phyloP scores from a whole-genome alignment of 805 yeast species.

The Ogataea minuta region DNA sequence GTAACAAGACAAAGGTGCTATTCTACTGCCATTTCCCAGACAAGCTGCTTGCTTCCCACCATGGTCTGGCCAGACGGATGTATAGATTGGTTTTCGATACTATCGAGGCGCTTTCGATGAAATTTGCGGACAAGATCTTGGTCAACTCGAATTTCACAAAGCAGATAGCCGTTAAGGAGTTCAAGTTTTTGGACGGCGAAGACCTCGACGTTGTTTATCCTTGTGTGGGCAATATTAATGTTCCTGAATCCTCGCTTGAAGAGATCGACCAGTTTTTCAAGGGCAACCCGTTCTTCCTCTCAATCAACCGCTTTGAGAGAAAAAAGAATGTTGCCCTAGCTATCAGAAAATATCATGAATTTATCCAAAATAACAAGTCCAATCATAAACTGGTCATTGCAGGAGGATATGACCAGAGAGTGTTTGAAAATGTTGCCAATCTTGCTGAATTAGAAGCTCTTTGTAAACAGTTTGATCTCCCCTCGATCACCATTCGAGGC shows the following conservation, averaged over 20 bases:
- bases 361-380: conserved; percentile 33
- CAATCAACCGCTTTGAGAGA: conserved; percentile 85
- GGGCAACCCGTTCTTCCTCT: conserved; percentile 49
- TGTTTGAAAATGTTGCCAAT: conserved; percentile 72
- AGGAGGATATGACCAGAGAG: conserved; percentile 87
- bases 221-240: conserved; percentile 56
- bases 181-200: conserved; percentile 37
- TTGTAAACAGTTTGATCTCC: conserved; percentile 45
- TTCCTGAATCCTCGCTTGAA: conserved; percentile 24
- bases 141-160: conserved; percentile 89
- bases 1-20: conserved; percentile 48
- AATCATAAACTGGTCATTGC: conserved; percentile 63
- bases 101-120: conserved; percentile 80
- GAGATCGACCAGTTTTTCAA: conserved; percentile 38
- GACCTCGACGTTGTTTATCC: conserved; percentile 68
- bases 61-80: conserved; percentile 50
- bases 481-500: conserved; percentile 39
- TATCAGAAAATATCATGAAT: conserved; percentile 57
- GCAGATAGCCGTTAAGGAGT: conserved; percentile 62
- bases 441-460: conserved; percentile 56
- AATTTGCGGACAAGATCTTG: conserved; percentile 71
- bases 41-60: conserved; percentile 64
- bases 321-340: conserved; percentile 84
- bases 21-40: conserved; percentile 98
- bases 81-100: conserved; percentile 83